Base-by-base conservation (phyloP, 352 stramenopile species). In the Saprolegnia parasitica region DNA sequence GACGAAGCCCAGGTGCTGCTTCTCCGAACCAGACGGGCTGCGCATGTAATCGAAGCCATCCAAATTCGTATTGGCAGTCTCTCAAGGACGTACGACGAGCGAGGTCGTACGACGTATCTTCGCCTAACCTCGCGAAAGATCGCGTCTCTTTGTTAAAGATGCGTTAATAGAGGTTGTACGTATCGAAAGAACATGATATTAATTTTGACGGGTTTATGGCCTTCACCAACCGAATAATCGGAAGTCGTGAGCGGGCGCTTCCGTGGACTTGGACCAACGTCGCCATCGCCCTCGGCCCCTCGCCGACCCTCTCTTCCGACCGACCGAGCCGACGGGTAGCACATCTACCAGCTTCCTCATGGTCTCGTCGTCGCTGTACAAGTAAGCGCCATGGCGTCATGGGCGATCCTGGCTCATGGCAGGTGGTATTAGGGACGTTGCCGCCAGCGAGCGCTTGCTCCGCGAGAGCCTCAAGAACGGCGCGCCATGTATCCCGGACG, bases 341-440 rank as follows among this genome's bases (percentile, higher is more conserved):
- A 5, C 29, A 35, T 35, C 29, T 35, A 35, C 29, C 29, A 35
- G 29, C 29, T 35, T 35, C 29, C 29, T 35, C 42, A 49, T 49
- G 42, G 42, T n/a, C 42, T 15, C 42, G 13, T n/a, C 11, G 42
- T n/a, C 42, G 3, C 42, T 49, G 42, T 49, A 49, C 42, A 49
- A 49, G 42, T 49, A 49, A n/a, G 42, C 42, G 8, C 4, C 42
- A 49, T n/a, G 11, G 13, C 42, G 11, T 11, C 3, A 2, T 4
- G 3, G 42, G 42, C 42, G 18, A 49, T n/a, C 42, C 13, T 49
- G 42, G 42, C 42, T 49, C 42, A 49, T n/a, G 42, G 29, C 29
- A 35, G 29, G 42, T 10, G 42, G 42, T 49, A 8, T 8, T 65
- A 65, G 56, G 35, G 56, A 65, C 42, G 56, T 65, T 18, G 40